phyloP scores from a whole-genome alignment of 768 basidiomycete species.

The Boletus bicolor region DNA sequence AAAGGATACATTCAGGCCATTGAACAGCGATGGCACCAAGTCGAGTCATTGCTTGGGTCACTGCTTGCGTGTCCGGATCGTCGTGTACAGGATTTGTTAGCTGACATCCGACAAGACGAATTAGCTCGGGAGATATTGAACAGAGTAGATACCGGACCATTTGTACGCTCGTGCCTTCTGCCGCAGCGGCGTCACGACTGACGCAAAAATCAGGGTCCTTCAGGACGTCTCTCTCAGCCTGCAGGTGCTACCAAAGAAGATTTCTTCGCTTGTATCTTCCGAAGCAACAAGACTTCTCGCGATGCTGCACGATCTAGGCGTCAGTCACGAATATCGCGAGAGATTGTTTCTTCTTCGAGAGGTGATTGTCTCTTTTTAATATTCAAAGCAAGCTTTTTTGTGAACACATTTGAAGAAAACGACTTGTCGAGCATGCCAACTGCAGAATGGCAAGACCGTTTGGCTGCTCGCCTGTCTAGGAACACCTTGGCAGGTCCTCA shows the following conservation, averaged over 20 bases:
- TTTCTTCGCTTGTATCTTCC: constrained; percentile 71
- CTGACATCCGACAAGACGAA: constrained; percentile 65
- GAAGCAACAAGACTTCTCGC: constrained; percentile 50
- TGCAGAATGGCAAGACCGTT: constrained; percentile 74
- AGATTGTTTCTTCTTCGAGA: constrained; percentile 74
- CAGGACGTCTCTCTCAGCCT: constrained; percentile 60
- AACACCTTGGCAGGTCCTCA: constrained; percentile 10
- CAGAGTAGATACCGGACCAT: constrained; percentile 77
- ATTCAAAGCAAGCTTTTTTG: background rate
- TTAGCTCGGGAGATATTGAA: constrained; percentile 74
- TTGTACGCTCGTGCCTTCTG: constrained; percentile 43
- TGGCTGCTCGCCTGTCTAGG: constrained; percentile 53
- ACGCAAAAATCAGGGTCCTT: constrained; percentile 52
- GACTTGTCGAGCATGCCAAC: constrained; percentile 63
- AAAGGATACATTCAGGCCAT: constrained; percentile 94
- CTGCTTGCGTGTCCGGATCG: constrained; percentile 70
- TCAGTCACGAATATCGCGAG: constrained; percentile 73
- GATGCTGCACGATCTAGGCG: constrained; percentile 62
- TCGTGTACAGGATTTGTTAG: constrained; percentile 57
- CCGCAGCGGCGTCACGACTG: background rate
- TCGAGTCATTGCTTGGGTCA: constrained; percentile 84
- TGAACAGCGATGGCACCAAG: constrained; percentile 88
- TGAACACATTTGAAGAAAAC: constrained; percentile 41
- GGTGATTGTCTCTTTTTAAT: constrained; percentile 32
- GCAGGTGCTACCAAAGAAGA: constrained; percentile 70